Conservation (phyloP, 2,329 filamentous ascomycete genomes). For the Cytospora mali region DNA sequence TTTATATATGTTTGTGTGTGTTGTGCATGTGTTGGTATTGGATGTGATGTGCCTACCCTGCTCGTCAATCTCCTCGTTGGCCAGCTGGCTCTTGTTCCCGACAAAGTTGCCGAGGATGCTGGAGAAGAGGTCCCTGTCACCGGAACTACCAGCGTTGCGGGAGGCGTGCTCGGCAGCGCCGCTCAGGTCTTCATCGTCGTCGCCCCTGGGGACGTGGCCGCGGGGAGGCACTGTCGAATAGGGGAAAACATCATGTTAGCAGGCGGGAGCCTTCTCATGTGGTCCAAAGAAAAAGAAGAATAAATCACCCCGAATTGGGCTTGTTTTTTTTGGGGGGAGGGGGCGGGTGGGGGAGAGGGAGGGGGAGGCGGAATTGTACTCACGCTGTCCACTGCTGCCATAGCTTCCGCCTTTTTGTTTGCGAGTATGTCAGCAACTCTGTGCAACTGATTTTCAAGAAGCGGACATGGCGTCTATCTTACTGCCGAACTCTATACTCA, state of each 20-base stretch:
- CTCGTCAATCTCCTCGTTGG: slow-evolving; percentile 53
- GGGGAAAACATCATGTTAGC: slow-evolving; percentile 6
- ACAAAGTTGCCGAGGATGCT: slow-evolving; percentile 50
- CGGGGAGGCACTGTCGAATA: slow-evolving; percentile 25
- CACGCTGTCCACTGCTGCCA: slow-evolving; percentile 23
- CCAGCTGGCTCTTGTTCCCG: slow-evolving; percentile 52
- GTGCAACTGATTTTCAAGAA: background rate
- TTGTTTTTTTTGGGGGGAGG: too few species aligned
- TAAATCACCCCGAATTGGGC: too few species aligned
- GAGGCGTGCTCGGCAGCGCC: slow-evolving; percentile 52
- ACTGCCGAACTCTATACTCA: slow-evolving; percentile 26
- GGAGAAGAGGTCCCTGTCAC: slow-evolving; percentile 52
- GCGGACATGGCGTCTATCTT: background rate
- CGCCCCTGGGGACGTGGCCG: slow-evolving; percentile 39
- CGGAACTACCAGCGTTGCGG: slow-evolving; percentile 49
- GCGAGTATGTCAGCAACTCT: background rate
- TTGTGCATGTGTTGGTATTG: background rate
- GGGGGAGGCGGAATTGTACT: slow-evolving; percentile 27
- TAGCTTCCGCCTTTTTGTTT: slow-evolving; percentile 21
- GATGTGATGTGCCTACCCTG: slow-evolving; percentile 43
- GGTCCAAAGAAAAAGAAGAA: too few species aligned
- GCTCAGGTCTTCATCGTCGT: slow-evolving; percentile 50
- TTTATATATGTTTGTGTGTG: background rate
- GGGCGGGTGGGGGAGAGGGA: too few species aligned
- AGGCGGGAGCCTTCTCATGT: background rate